Base-by-base conservation (phyloP, 2,329 filamentous ascomycete species). In the Penicillium sp. region DNA sequence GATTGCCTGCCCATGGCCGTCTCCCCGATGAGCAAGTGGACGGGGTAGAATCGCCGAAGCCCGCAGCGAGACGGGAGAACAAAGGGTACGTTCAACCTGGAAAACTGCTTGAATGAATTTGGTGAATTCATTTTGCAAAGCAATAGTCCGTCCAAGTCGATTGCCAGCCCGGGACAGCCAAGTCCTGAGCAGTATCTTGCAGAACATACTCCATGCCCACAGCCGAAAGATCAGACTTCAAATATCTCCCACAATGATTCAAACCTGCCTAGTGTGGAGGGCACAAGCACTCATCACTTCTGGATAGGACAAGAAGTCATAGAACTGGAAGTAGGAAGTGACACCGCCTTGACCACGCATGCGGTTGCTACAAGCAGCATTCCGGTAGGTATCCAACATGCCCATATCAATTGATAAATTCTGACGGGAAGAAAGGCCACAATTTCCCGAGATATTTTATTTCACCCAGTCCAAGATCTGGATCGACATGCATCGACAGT, bases 1-100 rank as follows among this genome's bases (percentile, higher is more conserved):
- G 61, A 22, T 58, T 60, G 14, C 10, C 52, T 14, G 28, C 57
- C 3, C 35, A 59, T 8, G 52, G 38, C 19, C n/a, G 33, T 54
- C n/a, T n/a, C 11, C 19, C 38, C 22, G 7, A 7, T 8, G 25
- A 19, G n/a, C 16, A 33, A n/a, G 16, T 7, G 8, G 4, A 25
- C 6, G 28, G 13, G 13, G n/a, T 13, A 28, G 37, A 54, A 14
- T 19, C 37, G 16, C 37, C 43, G 26, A 42, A 42, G 25, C 37
- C 19, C 5, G 11, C 10, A 6, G 19, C 26, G 4, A 42, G 22
- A 16, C 37, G 6, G 16, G n/a, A 14, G 13, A 40, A 33, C 3
- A 11, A 40, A 28, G 13, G 2, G 52, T 54, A 42, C 13, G 52
- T 43, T 11, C 10, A 13, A 30, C 10, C 22, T 42, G 4, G 5